A percentile compares a stretch with the other conserved stretches of the same genome.
Conservation (phyloP, 345 rosid species). For the Syzygium oleosum region DNA sequence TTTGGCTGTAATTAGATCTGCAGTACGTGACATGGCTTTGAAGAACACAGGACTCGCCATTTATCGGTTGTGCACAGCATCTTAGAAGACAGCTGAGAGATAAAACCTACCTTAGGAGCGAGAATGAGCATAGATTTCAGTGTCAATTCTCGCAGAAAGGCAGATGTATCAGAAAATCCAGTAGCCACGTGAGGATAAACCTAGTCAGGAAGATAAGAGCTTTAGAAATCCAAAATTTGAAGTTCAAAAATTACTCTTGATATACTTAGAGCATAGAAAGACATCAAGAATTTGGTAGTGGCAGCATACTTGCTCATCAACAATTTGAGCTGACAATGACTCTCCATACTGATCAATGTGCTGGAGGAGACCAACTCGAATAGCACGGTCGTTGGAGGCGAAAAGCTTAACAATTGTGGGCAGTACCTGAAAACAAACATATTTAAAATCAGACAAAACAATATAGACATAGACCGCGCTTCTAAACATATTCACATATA, state of each 20-base stretch:
- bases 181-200: slow-evolving; percentile 90
- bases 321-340: slow-evolving; percentile 71
- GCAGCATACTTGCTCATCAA: slow-evolving; percentile 86
- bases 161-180: slow-evolving; percentile 88
- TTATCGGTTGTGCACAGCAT: background rate
- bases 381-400: slow-evolving; percentile 88
- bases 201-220: slow-evolving; percentile 26
- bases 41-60: background rate
- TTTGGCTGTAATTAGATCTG: background rate
- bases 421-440: slow-evolving; percentile 43
- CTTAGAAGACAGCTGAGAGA: background rate
- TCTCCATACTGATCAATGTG: slow-evolving; percentile 97
- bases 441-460: background rate
- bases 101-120: slow-evolving; percentile 75
- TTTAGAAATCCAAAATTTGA: background rate
- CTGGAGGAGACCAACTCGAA: slow-evolving; percentile 89
- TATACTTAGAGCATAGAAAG: background rate
- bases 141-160: slow-evolving; percentile 93
- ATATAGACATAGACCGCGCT: background rate
- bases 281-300: background rate
- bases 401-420: slow-evolving; percentile 87
- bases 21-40: background rate
- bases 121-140: slow-evolving; percentile 95
- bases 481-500: background rate
- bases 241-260: background rate